Evolutionary conservation across 805 yeast species (phyloP).

Genomic region (Yarrowia deformans): DNA sequence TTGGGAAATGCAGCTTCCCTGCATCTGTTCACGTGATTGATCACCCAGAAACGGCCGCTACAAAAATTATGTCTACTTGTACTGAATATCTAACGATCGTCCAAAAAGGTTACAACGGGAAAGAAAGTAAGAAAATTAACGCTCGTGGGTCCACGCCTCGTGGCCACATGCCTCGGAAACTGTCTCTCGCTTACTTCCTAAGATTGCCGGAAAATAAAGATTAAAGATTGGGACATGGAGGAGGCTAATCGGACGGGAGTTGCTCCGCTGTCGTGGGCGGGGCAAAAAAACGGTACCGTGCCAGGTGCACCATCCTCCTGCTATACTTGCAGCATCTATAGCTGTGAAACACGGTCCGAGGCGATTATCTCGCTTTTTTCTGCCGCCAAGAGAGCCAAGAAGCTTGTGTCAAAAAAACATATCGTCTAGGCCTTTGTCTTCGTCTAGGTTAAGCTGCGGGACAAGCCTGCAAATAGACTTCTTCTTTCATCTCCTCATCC

Average conservation of each 20-base stretch:
- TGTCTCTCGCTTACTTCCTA: neutral
- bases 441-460: constrained; percentile 35
- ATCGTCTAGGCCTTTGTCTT: constrained; percentile 7
- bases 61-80: neutral
- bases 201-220: constrained; percentile 15
- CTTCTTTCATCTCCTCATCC: constrained; percentile 37
- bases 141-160: constrained; percentile 2
- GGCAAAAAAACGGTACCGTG: neutral
- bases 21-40: constrained; percentile 25
- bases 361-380: constrained; percentile 23
- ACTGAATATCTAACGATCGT: too few relatives aligned
- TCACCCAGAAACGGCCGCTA: constrained; percentile 9
- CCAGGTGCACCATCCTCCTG: neutral
- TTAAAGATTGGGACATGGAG: constrained; percentile 28
- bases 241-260: constrained; percentile 16
- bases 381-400: constrained; percentile 39
- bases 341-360: constrained; percentile 7
- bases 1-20: constrained; percentile 11
- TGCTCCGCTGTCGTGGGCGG: constrained; percentile 1
- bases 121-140: neutral
- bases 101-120: constrained; percentile 1
- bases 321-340: neutral
- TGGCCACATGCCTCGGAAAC: constrained; percentile 12
- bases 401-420: constrained; percentile 18
- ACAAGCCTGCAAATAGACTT: constrained; percentile 39